Evolutionary conservation across 139 green algal species (phyloP), one percentile per base, ranked within the genome.

Genomic region (Picochlorum sp.): DNA sequence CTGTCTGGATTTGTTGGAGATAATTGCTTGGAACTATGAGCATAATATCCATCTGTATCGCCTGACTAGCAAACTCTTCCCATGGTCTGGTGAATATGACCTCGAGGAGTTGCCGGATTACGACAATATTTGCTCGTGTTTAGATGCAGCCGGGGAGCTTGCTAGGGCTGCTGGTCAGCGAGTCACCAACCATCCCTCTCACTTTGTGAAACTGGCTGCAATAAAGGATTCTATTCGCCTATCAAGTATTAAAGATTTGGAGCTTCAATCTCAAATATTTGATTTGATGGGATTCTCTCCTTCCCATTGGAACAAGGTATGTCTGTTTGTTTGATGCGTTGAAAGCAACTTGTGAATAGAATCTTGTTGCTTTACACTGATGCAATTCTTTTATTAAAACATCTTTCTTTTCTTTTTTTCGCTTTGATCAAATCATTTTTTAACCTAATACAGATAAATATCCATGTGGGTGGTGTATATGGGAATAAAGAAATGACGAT

Each of bases 241-340:
- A 20, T 33, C 20, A 24, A 75, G 57, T 53, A 37, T 86, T 5
- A 61, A 52, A 22, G 76, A 83, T 69, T 69, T 87, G 39, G 80
- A 85, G 63, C 53, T 81, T 33, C 80, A 87, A 63, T 66, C 51
- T 2, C 26, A 57, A 33, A 68, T 84, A 1, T 70, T 87, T 50
- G 80, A 87, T 49, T 45, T 80, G 49, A 83, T 85, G 77, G 77
- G 73, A 14, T 84, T 73, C n/a, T 39, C 73, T 33, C 72, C 78
- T 8, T 65, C 47, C 1, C 55, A 43, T 5, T 72, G 54, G 52
- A 87, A 87, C 63, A 87, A 87, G 76, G 39, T 47, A 47, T 47
- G 39, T 47, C 18, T 47, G 39, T 47, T 5, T 47, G 50, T 55
- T 9, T 37, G 45, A 47, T 25, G 18, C 18, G 18, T 47, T 47